Percentiles rank a stretch among this genome's conserved stretches.
Evolutionary conservation across 345 rosid species (phyloP).

Genomic region (Eucalyptus globulus): DNA sequence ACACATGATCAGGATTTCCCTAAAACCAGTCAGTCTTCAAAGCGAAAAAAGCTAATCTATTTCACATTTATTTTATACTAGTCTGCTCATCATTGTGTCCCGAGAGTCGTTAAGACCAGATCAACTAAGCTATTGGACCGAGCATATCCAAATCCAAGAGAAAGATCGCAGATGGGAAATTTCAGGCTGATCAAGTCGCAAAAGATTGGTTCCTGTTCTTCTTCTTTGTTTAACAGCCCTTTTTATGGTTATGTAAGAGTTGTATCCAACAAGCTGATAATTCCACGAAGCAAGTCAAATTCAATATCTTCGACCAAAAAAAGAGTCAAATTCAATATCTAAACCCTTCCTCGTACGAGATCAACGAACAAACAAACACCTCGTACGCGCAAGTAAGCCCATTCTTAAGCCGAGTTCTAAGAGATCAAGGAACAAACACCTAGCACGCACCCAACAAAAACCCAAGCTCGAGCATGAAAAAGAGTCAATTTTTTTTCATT

Average conservation of each 20-base stretch:
- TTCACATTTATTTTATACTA: too few relatives aligned
- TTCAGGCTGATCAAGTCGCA: too few relatives aligned
- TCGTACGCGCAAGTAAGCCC: background rate
- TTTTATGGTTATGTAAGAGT: background rate
- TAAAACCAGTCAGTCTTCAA: too few relatives aligned
- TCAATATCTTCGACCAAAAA: background rate
- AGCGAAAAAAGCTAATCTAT: too few relatives aligned
- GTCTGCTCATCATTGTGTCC: too few relatives aligned
- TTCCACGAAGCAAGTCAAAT: background rate
- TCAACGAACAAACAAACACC: background rate
- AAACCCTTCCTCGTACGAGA: background rate
- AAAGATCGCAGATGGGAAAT: too few relatives aligned
- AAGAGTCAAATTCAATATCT: background rate
- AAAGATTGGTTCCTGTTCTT: background rate
- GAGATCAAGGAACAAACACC: background rate
- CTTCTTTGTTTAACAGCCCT: background rate
- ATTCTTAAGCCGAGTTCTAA: background rate
- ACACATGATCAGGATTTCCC: too few relatives aligned
- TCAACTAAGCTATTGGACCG: too few relatives aligned
- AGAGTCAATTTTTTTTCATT: background rate
- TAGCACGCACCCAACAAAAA: background rate
- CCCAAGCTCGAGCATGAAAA: background rate
- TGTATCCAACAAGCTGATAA: background rate
- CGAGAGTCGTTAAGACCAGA: too few relatives aligned
- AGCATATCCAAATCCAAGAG: too few relatives aligned